Conservation (phyloP, 192 early-diverging fungal species). For the Coemansia sp. region DNA sequence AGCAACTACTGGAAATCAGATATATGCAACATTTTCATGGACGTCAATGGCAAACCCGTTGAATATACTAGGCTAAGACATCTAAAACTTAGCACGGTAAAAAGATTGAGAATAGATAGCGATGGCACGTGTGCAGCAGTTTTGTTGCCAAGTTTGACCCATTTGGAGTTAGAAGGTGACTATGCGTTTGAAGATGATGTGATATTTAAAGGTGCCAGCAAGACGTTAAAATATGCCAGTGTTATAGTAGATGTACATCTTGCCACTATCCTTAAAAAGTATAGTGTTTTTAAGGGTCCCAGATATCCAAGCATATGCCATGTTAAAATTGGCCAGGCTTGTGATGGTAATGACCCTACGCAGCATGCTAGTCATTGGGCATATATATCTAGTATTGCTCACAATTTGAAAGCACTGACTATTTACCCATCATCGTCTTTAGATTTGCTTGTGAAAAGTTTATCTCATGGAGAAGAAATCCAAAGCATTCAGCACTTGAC, state of each 20-base stretch:
- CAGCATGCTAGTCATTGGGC: not conserved
- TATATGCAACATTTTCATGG: not conserved
- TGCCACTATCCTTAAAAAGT: not conserved
- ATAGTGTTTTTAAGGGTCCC: not conserved
- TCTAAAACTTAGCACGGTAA: not conserved
- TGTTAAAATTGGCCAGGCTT: not conserved
- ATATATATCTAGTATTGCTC: not conserved
- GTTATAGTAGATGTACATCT: not conserved
- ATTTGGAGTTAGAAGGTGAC: not conserved
- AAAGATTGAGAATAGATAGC: not conserved
- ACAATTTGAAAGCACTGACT: not conserved
- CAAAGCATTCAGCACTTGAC: not conserved
- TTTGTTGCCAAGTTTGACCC: not conserved
- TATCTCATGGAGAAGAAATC: not conserved
- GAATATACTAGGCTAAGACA: not conserved
- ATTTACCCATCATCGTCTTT: not conserved
- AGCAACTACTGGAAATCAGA: not conserved
- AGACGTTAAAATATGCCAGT: not conserved
- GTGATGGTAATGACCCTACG: not conserved
- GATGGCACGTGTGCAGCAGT: not conserved
- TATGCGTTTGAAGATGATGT: not conserved
- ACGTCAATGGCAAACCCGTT: not conserved
- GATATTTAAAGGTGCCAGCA: not conserved
- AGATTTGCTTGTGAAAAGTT: not conserved
- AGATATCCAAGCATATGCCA: not conserved